Base-by-base conservation (phyloP, 805 yeast genomes). In the Debaryomyces prosopidis region DNA sequence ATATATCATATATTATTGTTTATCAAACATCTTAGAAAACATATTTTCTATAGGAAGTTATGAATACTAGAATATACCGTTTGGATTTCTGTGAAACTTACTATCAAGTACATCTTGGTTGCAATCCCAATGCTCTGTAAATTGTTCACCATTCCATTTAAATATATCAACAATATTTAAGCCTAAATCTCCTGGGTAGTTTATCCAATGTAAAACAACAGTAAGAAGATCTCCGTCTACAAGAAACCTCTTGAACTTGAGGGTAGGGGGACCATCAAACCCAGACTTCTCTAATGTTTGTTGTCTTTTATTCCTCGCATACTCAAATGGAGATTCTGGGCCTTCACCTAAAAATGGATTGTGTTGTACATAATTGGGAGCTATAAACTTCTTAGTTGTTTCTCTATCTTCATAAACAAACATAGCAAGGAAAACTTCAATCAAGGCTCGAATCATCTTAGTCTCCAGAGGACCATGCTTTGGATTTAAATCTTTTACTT, bases 91-190 rank as follows among this genome's bases (percentile, higher is more conserved):
- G n/a, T n/a, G n/a, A 20, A 36, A 36, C 18, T 17, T 36, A n/a
- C 23, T 16, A 36, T 36, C 38, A 17, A 36, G 38, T 19, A 36
- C 38, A 12, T 36, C 26, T 36, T 36, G 38, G 38, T 36, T 36
- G 11, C 38, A 36, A 36, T 36, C 38, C 38, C 38, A 36, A 36
- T 36, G 38, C 18, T 17, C 38, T 8, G 14, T 3, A 18, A 36
- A 36, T 19, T 36, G 28, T 18, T 36, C 23, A 18, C 26, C 10
- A 36, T 36, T 27, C 38, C 38, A 36, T 36, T 36, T 36, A 18
- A 36, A 36, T 3, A 34, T 23, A 34, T 34, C 37, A 34, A 34
- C 15, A 9, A 18, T 36, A 17, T 36, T 36, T 17, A 36, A 19
- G 18, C 38, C 26, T 5, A 20, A 7, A 20, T 20, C 26, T 5